Conservation (phyloP, 148 eudicot genomes). For the Camellia lanceoleosa region DNA sequence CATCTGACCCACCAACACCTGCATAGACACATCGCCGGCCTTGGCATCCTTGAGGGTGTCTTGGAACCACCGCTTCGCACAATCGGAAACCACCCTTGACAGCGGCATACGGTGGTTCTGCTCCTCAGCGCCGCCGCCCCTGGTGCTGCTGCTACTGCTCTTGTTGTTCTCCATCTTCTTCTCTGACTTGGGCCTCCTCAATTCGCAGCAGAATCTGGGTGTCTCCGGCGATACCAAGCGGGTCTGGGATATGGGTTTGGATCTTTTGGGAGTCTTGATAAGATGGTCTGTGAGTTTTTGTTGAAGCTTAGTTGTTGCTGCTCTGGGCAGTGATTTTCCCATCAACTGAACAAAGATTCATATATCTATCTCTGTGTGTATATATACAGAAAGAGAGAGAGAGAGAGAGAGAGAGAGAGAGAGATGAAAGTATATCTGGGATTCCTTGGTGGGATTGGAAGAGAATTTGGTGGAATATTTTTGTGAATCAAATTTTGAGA, state of each 20-base stretch:
- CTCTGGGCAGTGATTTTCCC: conserved; percentile 9
- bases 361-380: background rate
- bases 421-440: background rate
- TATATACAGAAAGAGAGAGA: background rate
- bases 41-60: conserved; percentile 74
- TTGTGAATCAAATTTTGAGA: background rate
- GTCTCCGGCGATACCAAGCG: background rate
- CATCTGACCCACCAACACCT: conserved; percentile 84
- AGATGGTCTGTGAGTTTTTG: background rate
- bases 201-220: background rate
- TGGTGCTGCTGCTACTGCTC: conserved; percentile 1
- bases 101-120: conserved; percentile 32
- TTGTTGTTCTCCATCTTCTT: conserved; percentile 18
- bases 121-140: conserved; percentile 23
- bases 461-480: background rate
- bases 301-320: background rate
- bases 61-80: conserved; percentile 60
- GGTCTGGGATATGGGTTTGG: background rate
- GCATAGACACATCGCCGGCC: conserved; percentile 66
- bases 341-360: background rate
- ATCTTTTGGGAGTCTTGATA: background rate
- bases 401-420: background rate
- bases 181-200: background rate
- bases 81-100: conserved; percentile 69
- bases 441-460: background rate